Evolutionary conservation across 2,329 filamentous ascomycete species (phyloP), one percentile per base, ranked within the genome.

Genomic region (Sarocladium oryzae): DNA sequence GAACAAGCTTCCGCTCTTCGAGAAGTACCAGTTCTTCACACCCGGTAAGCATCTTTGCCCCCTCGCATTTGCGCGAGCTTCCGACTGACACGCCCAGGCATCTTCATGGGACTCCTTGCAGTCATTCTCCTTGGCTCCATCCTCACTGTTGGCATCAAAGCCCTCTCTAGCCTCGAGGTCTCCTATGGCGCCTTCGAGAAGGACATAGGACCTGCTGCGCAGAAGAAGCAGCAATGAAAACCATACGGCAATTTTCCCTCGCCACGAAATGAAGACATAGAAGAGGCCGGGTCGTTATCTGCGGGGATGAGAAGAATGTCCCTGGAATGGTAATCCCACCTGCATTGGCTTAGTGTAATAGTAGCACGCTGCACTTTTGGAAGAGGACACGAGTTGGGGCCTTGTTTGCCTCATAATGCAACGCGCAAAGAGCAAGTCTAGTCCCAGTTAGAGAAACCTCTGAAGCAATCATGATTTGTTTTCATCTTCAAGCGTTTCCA

Each of bases 181-280:
- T 88, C 89, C 1, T 97, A 97, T 67, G 89, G 88, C 56, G 90
- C 93, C 2, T 99, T 97, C 65, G 92, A 95, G 66, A 96, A 96
- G 76, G 92, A 96, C 60, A 95, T 89, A 76, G 89, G 90, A 0
- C 88, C 89, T n/a, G 76, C 83, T 33, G 86, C 86, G 28, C 88
- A 95, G 70, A 95, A 91, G 81, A 95, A 89, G 74, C 65, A 69
- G 56, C 59, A 69, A 57, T 66, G 63, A 60, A 58, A 36, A 38
- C 35, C 16, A 37, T 49, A 7, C 21, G 18, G 13, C n/a, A n/a
- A n/a, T n/a, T n/a, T n/a, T 40, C 4, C 6, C 4, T 36, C 13
- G 15, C 11, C 6, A 36, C 15, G 15, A 36, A n/a, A n/a, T 15
- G 33, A n/a, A n/a, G 33, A n/a, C 6, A 7, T 15, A 36, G 33